Evolutionary conservation across 371 early-diverging fungal species (phyloP).

Genomic region (Saksenaea oblongispora): DNA sequence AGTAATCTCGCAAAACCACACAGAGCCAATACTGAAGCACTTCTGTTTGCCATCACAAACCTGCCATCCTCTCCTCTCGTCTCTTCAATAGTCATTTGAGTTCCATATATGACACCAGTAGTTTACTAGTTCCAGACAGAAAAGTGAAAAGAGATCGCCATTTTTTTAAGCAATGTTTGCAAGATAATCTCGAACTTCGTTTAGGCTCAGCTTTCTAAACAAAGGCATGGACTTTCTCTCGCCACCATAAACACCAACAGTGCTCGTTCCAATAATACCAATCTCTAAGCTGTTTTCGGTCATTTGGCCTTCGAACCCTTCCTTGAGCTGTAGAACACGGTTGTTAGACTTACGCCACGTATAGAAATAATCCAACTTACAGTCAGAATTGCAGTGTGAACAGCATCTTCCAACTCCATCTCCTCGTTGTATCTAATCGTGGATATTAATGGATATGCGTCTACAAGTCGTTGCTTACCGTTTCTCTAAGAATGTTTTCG

Average conservation of each 20-base stretch:
- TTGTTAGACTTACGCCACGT: not conserved
- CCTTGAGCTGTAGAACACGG: constrained; percentile 69
- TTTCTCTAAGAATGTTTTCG: constrained; percentile 98
- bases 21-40: too few species aligned
- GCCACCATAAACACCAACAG: constrained; percentile 62
- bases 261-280: constrained; percentile 80
- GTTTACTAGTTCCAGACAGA: not conserved
- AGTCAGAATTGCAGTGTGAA: constrained; percentile 97
- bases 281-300: constrained; percentile 93
- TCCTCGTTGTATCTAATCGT: constrained; percentile 75
- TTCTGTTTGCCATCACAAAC: too few species aligned
- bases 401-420: constrained; percentile 97
- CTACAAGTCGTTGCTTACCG: constrained; percentile 50
- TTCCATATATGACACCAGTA: not conserved
- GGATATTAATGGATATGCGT: not conserved
- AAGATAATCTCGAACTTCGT: constrained; percentile 94
- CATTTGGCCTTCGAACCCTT: constrained; percentile 97
- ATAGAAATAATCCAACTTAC: constrained; percentile 25
- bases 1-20: too few species aligned
- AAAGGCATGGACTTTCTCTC: constrained; percentile 56
- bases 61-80: too few species aligned
- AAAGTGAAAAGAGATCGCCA: not conserved
- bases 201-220: constrained; percentile 76
- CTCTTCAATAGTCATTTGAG: not conserved
- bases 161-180: constrained; percentile 82